These are phyloP conservation scores for Ciborinia camelliae DNA, from an alignment of 2,329 filamentous ascomycete species.

Conservation along the genomic window DNA sequence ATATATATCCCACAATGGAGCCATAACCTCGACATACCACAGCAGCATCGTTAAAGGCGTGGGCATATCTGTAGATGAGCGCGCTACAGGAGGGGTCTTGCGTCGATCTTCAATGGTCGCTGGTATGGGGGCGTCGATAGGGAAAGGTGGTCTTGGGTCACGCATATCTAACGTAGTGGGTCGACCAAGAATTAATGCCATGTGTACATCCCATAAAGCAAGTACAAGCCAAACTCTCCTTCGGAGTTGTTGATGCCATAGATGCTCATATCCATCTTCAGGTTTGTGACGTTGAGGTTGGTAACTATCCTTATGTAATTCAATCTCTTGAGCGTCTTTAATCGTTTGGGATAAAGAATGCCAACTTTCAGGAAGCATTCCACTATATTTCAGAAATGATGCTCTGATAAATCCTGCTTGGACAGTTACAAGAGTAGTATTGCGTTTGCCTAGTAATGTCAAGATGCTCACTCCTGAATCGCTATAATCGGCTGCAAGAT, in stretches of 20 bases:
- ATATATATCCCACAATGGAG: constrained; percentile 50
- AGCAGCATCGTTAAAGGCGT: constrained; percentile 54
- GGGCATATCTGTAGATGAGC: constrained; percentile 48
- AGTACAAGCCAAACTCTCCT: constrained; percentile 56
- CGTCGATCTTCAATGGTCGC: constrained; percentile 40
- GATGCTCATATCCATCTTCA: constrained; percentile 51
- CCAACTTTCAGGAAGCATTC: constrained; percentile 53
- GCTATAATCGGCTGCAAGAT: constrained; percentile 58
- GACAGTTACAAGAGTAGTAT: constrained; percentile 54
- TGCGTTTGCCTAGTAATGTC: constrained; percentile 53
- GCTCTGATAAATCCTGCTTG: constrained; percentile 56
- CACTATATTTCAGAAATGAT: constrained; percentile 56
- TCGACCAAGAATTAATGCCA: constrained; percentile 38
- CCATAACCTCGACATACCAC: constrained; percentile 48
- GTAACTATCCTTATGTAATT: constrained; percentile 51
- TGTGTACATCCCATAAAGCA: constrained; percentile 42
- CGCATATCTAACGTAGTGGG: constrained; percentile 51
- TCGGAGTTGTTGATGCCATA: constrained; percentile 56
- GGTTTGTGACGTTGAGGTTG: constrained; percentile 43
- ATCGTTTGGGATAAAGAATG: constrained; percentile 51
- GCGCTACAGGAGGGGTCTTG: constrained; percentile 47
- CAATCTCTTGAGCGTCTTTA: constrained; percentile 60
- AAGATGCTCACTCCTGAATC: constrained; percentile 54
- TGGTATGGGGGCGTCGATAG: constrained; percentile 52
- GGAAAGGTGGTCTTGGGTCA: constrained; percentile 47